These are phyloP conservation scores for Ormosia emarginata DNA, from an alignment of 306 rosid species.

Conservation along the genomic window DNA sequence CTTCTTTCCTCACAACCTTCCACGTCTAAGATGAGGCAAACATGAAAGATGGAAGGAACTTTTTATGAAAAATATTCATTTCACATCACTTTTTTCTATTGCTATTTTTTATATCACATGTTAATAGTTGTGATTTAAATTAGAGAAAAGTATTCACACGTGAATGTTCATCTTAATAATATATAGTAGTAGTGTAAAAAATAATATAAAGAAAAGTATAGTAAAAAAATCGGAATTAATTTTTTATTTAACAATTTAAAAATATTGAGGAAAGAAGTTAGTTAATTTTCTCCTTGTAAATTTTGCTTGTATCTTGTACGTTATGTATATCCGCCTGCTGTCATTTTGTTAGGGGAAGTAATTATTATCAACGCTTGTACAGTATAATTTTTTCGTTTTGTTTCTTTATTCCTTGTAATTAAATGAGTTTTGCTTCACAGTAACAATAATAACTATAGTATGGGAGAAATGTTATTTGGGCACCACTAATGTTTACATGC, in stretches of 20 bases:
- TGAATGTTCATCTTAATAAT: too few relatives aligned
- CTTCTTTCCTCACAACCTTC: not conserved
- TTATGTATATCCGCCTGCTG: not conserved
- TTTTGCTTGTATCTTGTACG: not conserved
- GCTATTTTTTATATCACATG: too few relatives aligned
- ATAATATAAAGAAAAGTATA: too few relatives aligned
- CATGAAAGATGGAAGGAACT: not conserved
- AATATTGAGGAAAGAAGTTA: not conserved
- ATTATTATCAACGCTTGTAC: not conserved
- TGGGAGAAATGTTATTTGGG: too few relatives aligned
- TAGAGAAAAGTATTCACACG: too few relatives aligned
- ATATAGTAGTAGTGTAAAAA: too few relatives aligned
- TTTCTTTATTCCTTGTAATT: not conserved
- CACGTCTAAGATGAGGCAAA: constrained; percentile 1
- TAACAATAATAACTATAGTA: too few relatives aligned
- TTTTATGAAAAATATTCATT: too few relatives aligned
- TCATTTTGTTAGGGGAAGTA: not conserved
- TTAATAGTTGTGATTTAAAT: too few relatives aligned
- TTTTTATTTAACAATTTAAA: constrained; percentile 13
- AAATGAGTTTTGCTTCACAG: not conserved
- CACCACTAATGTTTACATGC: too few relatives aligned
- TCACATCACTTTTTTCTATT: too few relatives aligned
- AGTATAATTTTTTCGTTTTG: not conserved
- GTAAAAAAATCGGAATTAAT: too few relatives aligned
- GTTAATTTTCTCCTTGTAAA: not conserved